phyloP scores from a whole-genome alignment of 192 early-diverging fungal genomes.

The Coemansia sp. region DNA sequence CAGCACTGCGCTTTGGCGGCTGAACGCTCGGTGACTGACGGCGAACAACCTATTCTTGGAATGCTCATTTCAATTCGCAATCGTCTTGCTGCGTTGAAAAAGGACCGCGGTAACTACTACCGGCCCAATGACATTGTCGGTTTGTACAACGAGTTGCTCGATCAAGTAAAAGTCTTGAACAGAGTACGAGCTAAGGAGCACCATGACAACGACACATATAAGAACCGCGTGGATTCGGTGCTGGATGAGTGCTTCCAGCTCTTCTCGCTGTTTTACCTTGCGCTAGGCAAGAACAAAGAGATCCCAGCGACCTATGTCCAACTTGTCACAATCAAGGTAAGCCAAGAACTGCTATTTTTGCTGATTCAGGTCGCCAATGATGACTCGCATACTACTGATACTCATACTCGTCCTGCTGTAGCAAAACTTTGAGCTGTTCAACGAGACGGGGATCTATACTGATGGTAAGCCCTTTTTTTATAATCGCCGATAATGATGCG shows the following conservation, averaged over 20 bases:
- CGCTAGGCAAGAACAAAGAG: slow-evolving; percentile 74
- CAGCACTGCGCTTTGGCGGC: neutral
- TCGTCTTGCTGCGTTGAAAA: slow-evolving; percentile 71
- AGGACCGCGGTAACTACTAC: slow-evolving; percentile 69
- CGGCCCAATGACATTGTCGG: slow-evolving; percentile 64
- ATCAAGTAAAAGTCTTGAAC: slow-evolving; percentile 51
- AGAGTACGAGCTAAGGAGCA: slow-evolving; percentile 55
- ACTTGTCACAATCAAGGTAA: slow-evolving; percentile 70
- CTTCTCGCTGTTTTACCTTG: slow-evolving; percentile 77
- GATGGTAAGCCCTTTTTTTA: slow-evolving; percentile 48
- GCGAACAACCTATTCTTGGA: slow-evolving; percentile 68
- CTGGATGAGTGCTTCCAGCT: slow-evolving; percentile 77
- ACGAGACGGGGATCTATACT: slow-evolving; percentile 63
- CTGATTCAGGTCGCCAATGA: neutral
- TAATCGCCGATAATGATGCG: neutral
- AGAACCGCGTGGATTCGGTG: slow-evolving; percentile 66
- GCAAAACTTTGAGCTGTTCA: slow-evolving; percentile 66
- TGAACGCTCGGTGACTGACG: slow-evolving; percentile 32
- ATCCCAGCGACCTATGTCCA: slow-evolving; percentile 77
- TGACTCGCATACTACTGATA: slow-evolving; percentile 3
- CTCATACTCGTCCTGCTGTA: slow-evolving; percentile 23
- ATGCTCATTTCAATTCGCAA: slow-evolving; percentile 68
- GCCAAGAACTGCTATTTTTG: neutral
- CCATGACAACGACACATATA: slow-evolving; percentile 57
- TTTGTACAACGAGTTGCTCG: slow-evolving; percentile 64